These are phyloP conservation scores for Colletotrichum orchidophilum DNA, from an alignment of 2,329 filamentous ascomycete species.

Conservation along the genomic window DNA sequence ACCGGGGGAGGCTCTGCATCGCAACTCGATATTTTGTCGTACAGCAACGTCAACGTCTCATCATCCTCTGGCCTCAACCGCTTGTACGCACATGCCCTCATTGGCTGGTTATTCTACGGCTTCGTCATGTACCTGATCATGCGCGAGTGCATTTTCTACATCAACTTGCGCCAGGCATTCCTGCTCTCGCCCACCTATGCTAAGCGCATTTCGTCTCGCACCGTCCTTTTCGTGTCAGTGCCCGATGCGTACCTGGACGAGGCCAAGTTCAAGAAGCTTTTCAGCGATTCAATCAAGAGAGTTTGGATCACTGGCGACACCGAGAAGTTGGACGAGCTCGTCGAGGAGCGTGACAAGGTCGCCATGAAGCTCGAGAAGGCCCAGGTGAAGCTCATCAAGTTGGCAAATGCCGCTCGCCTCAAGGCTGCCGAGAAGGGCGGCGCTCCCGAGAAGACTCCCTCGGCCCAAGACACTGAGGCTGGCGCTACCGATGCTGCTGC, in stretches of 20 bases:
- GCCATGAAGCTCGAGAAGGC: conserved; percentile 86
- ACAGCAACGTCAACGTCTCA: conserved; percentile 75
- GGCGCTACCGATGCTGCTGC: conserved; percentile 73
- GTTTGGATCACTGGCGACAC: conserved; percentile 87
- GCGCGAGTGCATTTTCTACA: conserved; percentile 88
- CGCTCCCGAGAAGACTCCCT: conserved; percentile 50
- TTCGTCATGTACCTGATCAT: conserved; percentile 92
- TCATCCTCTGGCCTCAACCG: conserved; percentile 64
- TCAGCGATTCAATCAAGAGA: conserved; percentile 82
- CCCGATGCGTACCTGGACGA: conserved; percentile 82
- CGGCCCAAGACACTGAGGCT: conserved; percentile 70
- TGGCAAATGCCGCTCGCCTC: conserved; percentile 76
- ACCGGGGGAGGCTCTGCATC: conserved; percentile 74
- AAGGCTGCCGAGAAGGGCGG: conserved; percentile 74
- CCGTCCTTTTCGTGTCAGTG: conserved; percentile 88
- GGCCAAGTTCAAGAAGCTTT: conserved; percentile 79
- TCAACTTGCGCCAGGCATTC: conserved; percentile 93
- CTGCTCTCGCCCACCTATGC: conserved; percentile 86
- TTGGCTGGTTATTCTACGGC: conserved; percentile 84
- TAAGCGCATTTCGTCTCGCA: conserved; percentile 87
- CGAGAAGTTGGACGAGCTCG: conserved; percentile 80
- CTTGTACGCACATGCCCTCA: conserved; percentile 83
- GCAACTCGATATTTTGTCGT: conserved; percentile 81
- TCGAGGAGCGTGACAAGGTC: conserved; percentile 82
- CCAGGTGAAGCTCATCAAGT: conserved; percentile 85